These are phyloP conservation scores for Fusarium illudens DNA, from an alignment of 2,329 filamentous ascomycete genomes.

Conservation along the genomic window DNA sequence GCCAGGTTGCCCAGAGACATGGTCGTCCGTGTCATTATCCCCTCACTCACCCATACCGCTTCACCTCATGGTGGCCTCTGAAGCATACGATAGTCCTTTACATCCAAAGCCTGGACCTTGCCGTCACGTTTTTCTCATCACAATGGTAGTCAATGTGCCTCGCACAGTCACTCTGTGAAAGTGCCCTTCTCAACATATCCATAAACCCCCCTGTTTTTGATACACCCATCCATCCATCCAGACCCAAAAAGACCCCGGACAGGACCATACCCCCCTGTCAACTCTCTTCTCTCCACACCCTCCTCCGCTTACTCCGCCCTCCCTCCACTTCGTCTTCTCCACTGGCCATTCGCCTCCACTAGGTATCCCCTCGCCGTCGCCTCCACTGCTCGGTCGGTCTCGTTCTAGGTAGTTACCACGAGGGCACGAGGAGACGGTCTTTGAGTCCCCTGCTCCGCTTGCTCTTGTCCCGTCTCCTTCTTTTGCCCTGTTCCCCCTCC, in stretches of 20 bases:
- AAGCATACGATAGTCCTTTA: constrained; percentile 5
- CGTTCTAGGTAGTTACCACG: not conserved
- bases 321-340: constrained; percentile 32
- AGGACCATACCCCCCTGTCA: constrained; percentile 19
- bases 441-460: constrained; percentile 17
- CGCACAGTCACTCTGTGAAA: not conserved
- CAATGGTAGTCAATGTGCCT: constrained; percentile 2
- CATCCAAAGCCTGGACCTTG: constrained; percentile 4
- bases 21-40: not conserved
- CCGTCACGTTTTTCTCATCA: not conserved
- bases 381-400: constrained; percentile 15
- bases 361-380: constrained; percentile 3
- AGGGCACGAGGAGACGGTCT: constrained; percentile 5
- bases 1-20: not conserved
- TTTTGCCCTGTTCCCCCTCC: constrained; percentile 17
- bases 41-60: not conserved
- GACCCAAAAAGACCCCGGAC: constrained; percentile 27
- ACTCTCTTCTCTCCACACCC: constrained; percentile 28
- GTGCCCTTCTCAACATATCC: constrained; percentile 13
- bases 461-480: not conserved
- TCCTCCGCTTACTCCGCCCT: constrained; percentile 34
- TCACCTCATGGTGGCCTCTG: constrained; percentile 9
- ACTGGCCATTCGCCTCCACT: constrained; percentile 16
- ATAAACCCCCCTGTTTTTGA: constrained; percentile 19
- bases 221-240: constrained; percentile 22